phyloP scores from a whole-genome alignment of 2,329 filamentous ascomycete genomes.

The Ceratocystis destructans region DNA sequence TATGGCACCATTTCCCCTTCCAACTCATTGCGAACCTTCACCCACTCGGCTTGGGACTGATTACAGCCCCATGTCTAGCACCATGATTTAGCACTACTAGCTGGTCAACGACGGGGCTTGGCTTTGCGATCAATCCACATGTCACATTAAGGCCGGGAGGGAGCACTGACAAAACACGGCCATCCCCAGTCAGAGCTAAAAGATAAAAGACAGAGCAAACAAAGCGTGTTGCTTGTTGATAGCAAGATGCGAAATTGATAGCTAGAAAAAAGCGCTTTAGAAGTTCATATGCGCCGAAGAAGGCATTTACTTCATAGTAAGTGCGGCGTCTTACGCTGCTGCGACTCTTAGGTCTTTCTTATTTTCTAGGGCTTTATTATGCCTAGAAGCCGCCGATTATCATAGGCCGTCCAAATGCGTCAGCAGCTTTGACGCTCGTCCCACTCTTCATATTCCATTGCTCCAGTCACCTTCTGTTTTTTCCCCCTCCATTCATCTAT shows the following conservation, averaged over 20 bases:
- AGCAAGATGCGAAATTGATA: neutral
- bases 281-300: neutral
- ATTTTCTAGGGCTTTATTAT: too few relatives aligned
- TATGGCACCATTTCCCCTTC: neutral
- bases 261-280: neutral
- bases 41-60: neutral
- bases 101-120: neutral
- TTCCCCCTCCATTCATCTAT: neutral
- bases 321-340: neutral
- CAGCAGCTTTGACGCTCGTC: too few relatives aligned
- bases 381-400: too few relatives aligned
- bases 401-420: neutral
- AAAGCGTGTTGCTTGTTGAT: neutral
- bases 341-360: too few relatives aligned
- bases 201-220: neutral
- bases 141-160: neutral
- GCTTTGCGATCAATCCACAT: neutral
- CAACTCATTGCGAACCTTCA: neutral
- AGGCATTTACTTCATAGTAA: neutral
- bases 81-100: neutral
- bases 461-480: neutral
- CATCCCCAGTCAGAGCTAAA: neutral
- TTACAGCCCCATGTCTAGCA: constrained; percentile 4
- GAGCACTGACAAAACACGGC: neutral
- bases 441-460: neutral